Conservation (phyloP, 192 early-diverging fungal species). For the Coemansia asiatica region DNA sequence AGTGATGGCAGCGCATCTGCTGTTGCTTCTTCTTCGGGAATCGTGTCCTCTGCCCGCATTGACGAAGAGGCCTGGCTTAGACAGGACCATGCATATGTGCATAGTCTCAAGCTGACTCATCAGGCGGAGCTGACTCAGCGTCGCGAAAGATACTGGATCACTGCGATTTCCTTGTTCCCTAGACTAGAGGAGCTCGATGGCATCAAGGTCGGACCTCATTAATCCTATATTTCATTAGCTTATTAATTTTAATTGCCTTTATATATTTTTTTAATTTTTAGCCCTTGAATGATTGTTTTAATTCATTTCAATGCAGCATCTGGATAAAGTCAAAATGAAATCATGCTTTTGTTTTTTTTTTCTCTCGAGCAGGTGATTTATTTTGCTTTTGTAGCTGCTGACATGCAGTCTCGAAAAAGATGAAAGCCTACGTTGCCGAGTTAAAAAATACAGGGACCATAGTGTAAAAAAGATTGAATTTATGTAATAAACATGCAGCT, state of each 20-base stretch:
- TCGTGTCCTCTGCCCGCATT: constrained; percentile 16
- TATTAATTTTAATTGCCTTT: neutral
- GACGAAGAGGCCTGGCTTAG: constrained; percentile 47
- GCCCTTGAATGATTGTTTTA: no score
- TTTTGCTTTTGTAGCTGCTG: neutral
- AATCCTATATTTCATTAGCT: neutral
- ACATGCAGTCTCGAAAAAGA: neutral
- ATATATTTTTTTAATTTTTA: neutral
- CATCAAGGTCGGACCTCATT: constrained; percentile 29
- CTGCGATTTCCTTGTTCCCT: constrained; percentile 31
- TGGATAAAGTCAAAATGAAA: neutral
- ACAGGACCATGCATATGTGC: constrained; percentile 32
- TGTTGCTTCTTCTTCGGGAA: neutral
- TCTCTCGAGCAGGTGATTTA: neutral
- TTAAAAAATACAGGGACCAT: no score
- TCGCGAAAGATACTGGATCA: constrained; percentile 36
- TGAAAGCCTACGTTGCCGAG: neutral
- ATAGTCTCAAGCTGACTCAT: constrained; percentile 26
- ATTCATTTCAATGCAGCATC: no score
- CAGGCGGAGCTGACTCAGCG: constrained; percentile 22
- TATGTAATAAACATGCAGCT: no score
- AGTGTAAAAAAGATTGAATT: no score
- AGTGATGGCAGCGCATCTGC: constrained; percentile 17
- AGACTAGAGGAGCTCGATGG: constrained; percentile 48
- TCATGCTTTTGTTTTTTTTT: neutral